Evolutionary conservation across 352 stramenopile species (phyloP).

Genomic region (Globisporangium cylindrosporum): DNA sequence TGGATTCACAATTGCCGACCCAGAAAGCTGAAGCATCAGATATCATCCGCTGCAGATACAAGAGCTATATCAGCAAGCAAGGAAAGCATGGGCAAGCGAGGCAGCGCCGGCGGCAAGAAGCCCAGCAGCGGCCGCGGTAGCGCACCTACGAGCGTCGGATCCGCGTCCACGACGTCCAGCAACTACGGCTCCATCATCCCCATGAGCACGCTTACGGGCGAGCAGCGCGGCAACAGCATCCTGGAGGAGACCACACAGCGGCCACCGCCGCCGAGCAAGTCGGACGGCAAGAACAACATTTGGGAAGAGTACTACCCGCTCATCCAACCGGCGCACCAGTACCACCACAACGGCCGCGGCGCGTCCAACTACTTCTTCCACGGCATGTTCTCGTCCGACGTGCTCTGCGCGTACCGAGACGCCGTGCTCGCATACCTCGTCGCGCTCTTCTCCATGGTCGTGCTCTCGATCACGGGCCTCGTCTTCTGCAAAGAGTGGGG

Average conservation of each 20-base stretch:
- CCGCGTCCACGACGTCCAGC: constrained; percentile 14
- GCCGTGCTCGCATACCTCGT: constrained; percentile 81
- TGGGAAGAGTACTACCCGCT: constrained; percentile 90
- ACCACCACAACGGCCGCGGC: constrained; percentile 68
- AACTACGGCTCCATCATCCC: constrained; percentile 28
- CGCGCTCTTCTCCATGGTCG: constrained; percentile 72
- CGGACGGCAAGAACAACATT: constrained; percentile 48
- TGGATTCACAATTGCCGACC: background rate
- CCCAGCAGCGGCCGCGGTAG: constrained; percentile 24
- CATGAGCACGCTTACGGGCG: constrained; percentile 1
- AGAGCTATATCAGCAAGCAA: background rate
- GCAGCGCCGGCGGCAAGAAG: constrained; percentile 28
- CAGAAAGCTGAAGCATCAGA: constrained; percentile 2
- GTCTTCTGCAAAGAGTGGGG: constrained; percentile 86
- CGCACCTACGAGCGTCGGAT: constrained; percentile 11
- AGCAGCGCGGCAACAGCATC: background rate
- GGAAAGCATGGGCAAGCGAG: constrained; percentile 36
- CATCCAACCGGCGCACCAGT: constrained; percentile 78
- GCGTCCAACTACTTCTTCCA: constrained; percentile 88
- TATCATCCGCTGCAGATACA: background rate
- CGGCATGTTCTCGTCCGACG: constrained; percentile 85
- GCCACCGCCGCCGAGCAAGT: constrained; percentile 9
- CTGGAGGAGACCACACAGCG: background rate
- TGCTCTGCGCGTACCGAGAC: constrained; percentile 81
- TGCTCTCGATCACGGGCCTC: constrained; percentile 75